phyloP scores from a whole-genome alignment of 306 rosid genomes.

The Casuarina cunninghamiana region DNA sequence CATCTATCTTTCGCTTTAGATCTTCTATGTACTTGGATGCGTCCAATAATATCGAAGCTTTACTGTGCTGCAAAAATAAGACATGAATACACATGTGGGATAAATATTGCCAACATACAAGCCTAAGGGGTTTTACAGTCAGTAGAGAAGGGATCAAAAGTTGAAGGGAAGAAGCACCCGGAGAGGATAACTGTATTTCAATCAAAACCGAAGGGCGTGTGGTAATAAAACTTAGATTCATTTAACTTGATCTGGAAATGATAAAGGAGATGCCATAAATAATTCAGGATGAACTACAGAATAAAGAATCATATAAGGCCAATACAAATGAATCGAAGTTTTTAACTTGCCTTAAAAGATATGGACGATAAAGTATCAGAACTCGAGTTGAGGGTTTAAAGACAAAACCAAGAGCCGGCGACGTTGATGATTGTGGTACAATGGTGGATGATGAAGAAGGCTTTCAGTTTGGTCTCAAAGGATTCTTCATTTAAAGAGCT shows the following conservation, averaged over 20 bases:
- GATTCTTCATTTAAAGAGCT: conserved; percentile 2
- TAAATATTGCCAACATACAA: not conserved
- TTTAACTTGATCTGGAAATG: too few species aligned
- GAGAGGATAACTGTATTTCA: too few species aligned
- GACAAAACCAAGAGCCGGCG: conserved; percentile 1
- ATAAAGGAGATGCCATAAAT: not conserved
- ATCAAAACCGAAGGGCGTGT: too few species aligned
- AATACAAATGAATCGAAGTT: too few species aligned
- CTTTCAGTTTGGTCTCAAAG: not conserved
- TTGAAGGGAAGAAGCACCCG: too few species aligned
- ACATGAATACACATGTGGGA: not conserved
- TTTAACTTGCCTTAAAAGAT: not conserved
- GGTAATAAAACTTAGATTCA: not conserved
- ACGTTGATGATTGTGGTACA: conserved; percentile 11
- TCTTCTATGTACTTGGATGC: conserved; percentile 36
- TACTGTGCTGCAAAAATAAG: conserved; percentile 30
- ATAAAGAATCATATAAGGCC: not conserved
- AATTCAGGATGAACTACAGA: conserved; percentile 3
- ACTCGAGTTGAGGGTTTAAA: not conserved
- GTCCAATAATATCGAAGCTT: conserved; percentile 39
- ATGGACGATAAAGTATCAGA: not conserved
- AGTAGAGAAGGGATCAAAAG: not conserved
- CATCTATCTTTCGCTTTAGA: conserved; percentile 41
- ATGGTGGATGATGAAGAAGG: not conserved
- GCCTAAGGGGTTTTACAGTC: too few species aligned